Evolutionary conservation across 352 stramenopile species (phyloP).

Genomic region (Pythium folliculosum): DNA sequence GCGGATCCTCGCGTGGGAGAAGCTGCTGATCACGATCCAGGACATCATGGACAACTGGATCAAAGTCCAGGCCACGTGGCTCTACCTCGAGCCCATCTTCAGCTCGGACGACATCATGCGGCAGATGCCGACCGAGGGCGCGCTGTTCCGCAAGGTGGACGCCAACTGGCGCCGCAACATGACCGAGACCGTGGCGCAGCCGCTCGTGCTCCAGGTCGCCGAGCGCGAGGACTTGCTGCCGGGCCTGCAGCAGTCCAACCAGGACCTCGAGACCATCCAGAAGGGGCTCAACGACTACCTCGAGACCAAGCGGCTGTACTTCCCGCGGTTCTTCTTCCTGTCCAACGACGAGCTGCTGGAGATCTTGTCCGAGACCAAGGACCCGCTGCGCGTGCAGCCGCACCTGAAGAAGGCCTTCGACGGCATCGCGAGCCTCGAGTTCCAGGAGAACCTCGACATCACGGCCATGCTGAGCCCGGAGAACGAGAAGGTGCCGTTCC

Average conservation of each 20-base stretch:
- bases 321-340: conserved; percentile 94
- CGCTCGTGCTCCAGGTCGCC: conserved; percentile 76
- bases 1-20: conserved; percentile 88
- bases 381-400: conserved; percentile 93
- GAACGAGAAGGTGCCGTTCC: conserved; percentile 89
- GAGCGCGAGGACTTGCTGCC: conserved; percentile 80
- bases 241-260: conserved; percentile 87
- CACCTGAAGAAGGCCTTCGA: conserved; percentile 95
- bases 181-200: conserved; percentile 78
- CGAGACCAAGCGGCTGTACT: conserved; percentile 93
- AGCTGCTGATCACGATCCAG: conserved; percentile 88
- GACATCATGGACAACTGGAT: conserved; percentile 95
- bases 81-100: conserved; percentile 95
- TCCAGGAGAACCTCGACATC: conserved; percentile 92
- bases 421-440: conserved; percentile 92
- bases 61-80: conserved; percentile 92
- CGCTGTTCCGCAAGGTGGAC: conserved; percentile 88
- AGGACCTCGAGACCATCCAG: conserved; percentile 93
- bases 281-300: conserved; percentile 94
- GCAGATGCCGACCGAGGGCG: conserved; percentile 90
- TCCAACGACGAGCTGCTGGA: conserved; percentile 94
- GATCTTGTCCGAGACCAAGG: conserved; percentile 93
- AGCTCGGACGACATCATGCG: conserved; percentile 93
- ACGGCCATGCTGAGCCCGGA: conserved; percentile 88
- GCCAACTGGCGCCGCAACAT: conserved; percentile 88